phyloP scores from a whole-genome alignment of 2,329 filamentous ascomycete genomes.

The Fusarium sp. region DNA sequence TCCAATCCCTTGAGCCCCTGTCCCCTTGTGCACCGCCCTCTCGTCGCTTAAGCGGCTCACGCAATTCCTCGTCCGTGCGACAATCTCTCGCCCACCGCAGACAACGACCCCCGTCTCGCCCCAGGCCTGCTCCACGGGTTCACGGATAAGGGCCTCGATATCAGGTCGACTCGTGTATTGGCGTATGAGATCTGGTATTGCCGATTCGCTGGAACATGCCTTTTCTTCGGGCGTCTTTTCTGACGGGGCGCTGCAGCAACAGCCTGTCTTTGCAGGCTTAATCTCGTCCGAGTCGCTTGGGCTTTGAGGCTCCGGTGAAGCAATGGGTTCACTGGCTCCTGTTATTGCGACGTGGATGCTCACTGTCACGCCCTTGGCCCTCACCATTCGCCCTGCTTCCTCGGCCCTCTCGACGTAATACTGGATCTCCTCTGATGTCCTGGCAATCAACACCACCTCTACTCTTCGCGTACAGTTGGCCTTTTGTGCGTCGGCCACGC shows the following conservation, averaged over 20 bases:
- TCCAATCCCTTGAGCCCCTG: constrained; percentile 71
- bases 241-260: constrained; percentile 35
- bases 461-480: constrained; percentile 64
- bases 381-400: constrained; percentile 56
- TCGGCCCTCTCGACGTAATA: constrained; percentile 65
- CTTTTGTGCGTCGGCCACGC: constrained; percentile 56
- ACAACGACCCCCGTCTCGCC: constrained; percentile 72
- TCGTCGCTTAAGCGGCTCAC: constrained; percentile 69
- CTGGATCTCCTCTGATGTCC: constrained; percentile 63
- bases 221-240: constrained; percentile 22
- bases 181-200: constrained; percentile 50
- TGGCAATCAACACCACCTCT: constrained; percentile 65
- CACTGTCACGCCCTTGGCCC: constrained; percentile 60
- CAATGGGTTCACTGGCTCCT: constrained; percentile 39
- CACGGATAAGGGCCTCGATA: constrained; percentile 63
- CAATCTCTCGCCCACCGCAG: constrained; percentile 68
- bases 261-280: constrained; percentile 31
- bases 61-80: constrained; percentile 64
- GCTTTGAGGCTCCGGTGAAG: constrained; percentile 44
- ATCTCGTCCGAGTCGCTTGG: constrained; percentile 37
- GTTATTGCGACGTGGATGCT: constrained; percentile 67
- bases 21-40: constrained; percentile 72
- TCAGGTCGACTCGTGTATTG: constrained; percentile 62
- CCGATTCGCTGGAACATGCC: constrained; percentile 23
- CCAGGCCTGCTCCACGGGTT: constrained; percentile 66